A percentile compares a stretch with the other conserved stretches of the same genome.
phyloP scores from a whole-genome alignment of 2,329 filamentous ascomycete species.

The Canariomyces notabilis region DNA sequence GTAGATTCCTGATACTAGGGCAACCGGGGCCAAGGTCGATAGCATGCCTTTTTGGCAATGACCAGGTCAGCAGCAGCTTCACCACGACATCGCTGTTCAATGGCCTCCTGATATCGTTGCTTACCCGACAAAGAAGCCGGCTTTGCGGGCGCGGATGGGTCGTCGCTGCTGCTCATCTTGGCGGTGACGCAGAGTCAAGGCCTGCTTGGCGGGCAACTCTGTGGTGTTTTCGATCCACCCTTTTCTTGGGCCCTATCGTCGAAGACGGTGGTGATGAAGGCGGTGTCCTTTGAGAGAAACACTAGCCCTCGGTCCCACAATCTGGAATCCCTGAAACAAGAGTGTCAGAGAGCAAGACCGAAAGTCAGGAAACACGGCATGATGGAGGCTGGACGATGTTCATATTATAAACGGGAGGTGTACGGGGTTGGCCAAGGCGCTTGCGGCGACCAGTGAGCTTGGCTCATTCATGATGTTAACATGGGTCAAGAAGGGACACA shows the following conservation, averaged over 20 bases:
- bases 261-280: background rate
- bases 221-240: background rate
- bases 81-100: too few species aligned
- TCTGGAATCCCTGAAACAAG: constrained; percentile 2
- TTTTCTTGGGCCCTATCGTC: background rate
- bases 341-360: constrained; percentile 1
- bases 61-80: too few species aligned
- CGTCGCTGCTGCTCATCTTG: constrained; percentile 12
- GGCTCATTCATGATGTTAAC: background rate
- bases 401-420: background rate
- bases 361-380: constrained; percentile 1
- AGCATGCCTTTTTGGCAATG: constrained; percentile 40
- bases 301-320: background rate
- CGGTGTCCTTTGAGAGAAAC: background rate
- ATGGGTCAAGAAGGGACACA: background rate
- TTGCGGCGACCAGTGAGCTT: background rate
- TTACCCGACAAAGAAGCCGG: constrained; percentile 23
- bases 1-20: constrained; percentile 36
- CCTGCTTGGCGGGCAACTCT: constrained; percentile 1
- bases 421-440: constrained; percentile 3
- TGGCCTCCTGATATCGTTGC: too few species aligned
- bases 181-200: constrained; percentile 16
- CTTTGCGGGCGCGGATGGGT: background rate
- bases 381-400: background rate
- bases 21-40: constrained; percentile 38